Conservation (phyloP, 805 yeast species). For the Yamadazyma paraphyllophila region DNA sequence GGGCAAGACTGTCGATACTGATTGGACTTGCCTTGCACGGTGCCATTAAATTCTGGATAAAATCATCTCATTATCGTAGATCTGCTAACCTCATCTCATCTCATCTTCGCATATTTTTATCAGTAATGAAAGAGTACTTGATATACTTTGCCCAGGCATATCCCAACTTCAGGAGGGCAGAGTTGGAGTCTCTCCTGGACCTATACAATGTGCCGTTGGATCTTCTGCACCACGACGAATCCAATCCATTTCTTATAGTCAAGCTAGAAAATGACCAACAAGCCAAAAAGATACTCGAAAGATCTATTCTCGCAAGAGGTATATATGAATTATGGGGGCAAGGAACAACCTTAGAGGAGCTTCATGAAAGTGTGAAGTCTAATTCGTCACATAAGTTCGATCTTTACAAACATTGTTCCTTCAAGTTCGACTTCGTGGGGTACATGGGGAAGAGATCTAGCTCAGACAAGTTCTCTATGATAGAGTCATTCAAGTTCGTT, state of each 20-base stretch:
- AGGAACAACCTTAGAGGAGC: slow-evolving; percentile 52
- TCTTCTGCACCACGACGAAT: slow-evolving; percentile 53
- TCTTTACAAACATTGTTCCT: slow-evolving; percentile 47
- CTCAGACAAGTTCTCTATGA: slow-evolving; percentile 53
- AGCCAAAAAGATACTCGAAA: slow-evolving; percentile 59
- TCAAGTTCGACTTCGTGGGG: slow-evolving; percentile 80
- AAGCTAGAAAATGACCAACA: slow-evolving; percentile 62
- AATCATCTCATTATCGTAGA: neutral
- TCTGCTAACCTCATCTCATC: slow-evolving; percentile 1
- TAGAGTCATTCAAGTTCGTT: slow-evolving; percentile 70
- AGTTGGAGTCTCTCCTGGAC: slow-evolving; percentile 79
- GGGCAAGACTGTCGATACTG: no score
- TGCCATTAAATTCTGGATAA: no score
- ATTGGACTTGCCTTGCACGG: no score
- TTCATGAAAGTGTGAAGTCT: slow-evolving; percentile 52
- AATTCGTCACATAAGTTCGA: slow-evolving; percentile 33
- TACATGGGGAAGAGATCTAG: slow-evolving; percentile 64
- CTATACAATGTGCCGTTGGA: slow-evolving; percentile 57
- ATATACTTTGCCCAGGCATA: slow-evolving; percentile 86
- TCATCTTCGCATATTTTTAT: slow-evolving; percentile 4
- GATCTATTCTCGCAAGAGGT: slow-evolving; percentile 71
- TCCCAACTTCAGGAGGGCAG: slow-evolving; percentile 74
- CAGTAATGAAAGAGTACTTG: slow-evolving; percentile 57
- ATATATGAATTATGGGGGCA: slow-evolving; percentile 85
- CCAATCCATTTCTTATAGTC: slow-evolving; percentile 69